Evolutionary conservation across 805 yeast genomes (phyloP).

Genomic region (Metschnikowia matae): DNA sequence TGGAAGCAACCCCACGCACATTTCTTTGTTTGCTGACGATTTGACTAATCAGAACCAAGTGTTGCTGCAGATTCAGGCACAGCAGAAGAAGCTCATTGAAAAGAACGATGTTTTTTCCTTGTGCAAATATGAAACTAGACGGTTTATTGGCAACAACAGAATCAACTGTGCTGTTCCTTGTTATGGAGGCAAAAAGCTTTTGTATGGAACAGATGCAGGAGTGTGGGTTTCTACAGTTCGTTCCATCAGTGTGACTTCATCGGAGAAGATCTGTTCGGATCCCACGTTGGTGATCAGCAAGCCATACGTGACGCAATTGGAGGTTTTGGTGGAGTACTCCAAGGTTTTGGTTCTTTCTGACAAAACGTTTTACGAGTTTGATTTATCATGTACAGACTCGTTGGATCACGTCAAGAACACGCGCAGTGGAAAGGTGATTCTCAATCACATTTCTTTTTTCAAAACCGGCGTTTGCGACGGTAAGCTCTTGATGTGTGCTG

Average conservation of each 20-base stretch:
- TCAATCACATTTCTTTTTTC: slow-evolving; percentile 86
- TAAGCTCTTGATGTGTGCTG: slow-evolving; percentile 82
- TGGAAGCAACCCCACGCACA: slow-evolving; percentile 53
- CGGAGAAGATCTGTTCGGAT: slow-evolving; percentile 52
- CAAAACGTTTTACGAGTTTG: slow-evolving; percentile 73
- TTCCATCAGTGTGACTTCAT: slow-evolving; percentile 47
- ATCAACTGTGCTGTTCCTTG: slow-evolving; percentile 91
- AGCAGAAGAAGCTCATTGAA: slow-evolving; percentile 67
- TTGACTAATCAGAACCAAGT: slow-evolving; percentile 69
- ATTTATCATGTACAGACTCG: slow-evolving; percentile 51
- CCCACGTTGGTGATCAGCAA: slow-evolving; percentile 76
- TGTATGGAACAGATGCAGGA: slow-evolving; percentile 91
- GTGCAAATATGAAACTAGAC: slow-evolving; percentile 67
- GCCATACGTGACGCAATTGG: slow-evolving; percentile 79
- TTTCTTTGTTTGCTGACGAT: slow-evolving; percentile 51
- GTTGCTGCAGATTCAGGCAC: slow-evolving; percentile 72
- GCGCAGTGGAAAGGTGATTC: slow-evolving; percentile 69
- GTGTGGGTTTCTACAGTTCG: slow-evolving; percentile 76
- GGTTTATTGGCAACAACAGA: slow-evolving; percentile 68
- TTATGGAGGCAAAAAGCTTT: slow-evolving; percentile 87
- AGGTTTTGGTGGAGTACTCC: slow-evolving; percentile 87
- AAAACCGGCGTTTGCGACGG: slow-evolving; percentile 92
- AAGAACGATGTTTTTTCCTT: slow-evolving; percentile 77
- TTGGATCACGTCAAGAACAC: slow-evolving; percentile 48
- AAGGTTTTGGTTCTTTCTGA: slow-evolving; percentile 78